Percentiles rank a stretch among this genome's conserved stretches.
Conservation (phyloP, 1,284 basidiomycete species). For the Ceratobasidium sp. region DNA sequence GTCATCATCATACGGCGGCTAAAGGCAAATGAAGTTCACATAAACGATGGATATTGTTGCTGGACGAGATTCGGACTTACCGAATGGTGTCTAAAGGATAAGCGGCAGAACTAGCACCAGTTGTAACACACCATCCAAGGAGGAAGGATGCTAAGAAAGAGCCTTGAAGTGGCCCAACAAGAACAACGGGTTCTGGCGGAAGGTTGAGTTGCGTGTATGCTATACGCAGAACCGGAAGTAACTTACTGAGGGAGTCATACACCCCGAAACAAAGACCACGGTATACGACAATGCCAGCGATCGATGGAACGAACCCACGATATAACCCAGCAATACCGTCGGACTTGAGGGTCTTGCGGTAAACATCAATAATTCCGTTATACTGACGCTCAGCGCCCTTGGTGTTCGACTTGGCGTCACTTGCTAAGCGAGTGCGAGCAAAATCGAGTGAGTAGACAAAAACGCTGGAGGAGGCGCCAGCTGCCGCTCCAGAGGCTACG, state of each 20-base stretch:
- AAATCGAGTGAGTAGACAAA: constrained; percentile 99
- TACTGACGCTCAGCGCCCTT: constrained; percentile 87
- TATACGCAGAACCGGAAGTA: no score
- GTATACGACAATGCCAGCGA: constrained; percentile 96
- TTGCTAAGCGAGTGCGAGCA: constrained; percentile 97
- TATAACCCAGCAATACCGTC: constrained; percentile 93
- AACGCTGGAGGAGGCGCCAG: constrained; percentile 94
- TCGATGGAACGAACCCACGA: constrained; percentile 95
- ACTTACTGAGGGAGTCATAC: constrained; percentile 91
- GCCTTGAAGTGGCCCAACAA: constrained; percentile 88
- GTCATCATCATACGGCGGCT: constrained; percentile 99
- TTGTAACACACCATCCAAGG: constrained; percentile 95
- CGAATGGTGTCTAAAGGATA: constrained; percentile 96
- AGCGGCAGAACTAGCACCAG: constrained; percentile 94
- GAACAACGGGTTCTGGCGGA: constrained; percentile 90
- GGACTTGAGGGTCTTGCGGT: constrained; percentile 90
- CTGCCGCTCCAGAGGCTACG: constrained; percentile 96
- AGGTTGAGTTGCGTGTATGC: no score
- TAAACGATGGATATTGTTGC: no score
- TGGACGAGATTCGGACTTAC: no score
- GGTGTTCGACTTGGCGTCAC: constrained; percentile 94
- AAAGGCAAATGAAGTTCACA: no score
- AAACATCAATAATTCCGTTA: constrained; percentile 95
- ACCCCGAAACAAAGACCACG: constrained; percentile 96
- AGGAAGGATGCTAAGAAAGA: constrained; percentile 92